A percentile compares a stretch with the other conserved stretches of the same genome.
These are phyloP conservation scores for Elsinoe australis DNA, from an alignment of 2,329 filamentous ascomycete species.

Conservation along the genomic window DNA sequence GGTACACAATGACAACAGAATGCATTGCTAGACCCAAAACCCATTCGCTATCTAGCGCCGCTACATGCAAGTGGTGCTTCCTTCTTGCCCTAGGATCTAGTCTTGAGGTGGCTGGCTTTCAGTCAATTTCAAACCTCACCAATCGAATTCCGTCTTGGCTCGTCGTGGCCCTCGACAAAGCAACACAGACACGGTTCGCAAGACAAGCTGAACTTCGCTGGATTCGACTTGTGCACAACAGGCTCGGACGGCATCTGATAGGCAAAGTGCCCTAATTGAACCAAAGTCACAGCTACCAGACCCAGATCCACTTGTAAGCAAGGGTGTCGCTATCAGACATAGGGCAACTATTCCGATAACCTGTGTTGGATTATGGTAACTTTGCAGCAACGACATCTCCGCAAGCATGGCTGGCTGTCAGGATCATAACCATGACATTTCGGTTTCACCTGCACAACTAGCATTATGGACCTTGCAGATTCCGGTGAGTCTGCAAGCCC, in stretches of 20 bases:
- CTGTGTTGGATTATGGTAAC: constrained; percentile 1
- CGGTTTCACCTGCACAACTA: constrained; percentile 11
- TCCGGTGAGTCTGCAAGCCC: constrained; percentile 9
- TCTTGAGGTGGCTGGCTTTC: constrained; percentile 4
- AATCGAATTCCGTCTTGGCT: constrained; percentile 13
- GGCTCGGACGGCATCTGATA: constrained; percentile 6
- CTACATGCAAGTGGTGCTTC: constrained; percentile 7
- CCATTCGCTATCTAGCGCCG: background rate
- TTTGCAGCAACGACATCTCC: too few species aligned
- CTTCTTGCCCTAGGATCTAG: constrained; percentile 13
- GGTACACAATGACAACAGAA: background rate
- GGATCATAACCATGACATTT: constrained; percentile 11
- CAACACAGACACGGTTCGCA: constrained; percentile 2
- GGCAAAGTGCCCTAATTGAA: background rate
- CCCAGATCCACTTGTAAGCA: too few species aligned
- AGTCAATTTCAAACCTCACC: constrained; percentile 4
- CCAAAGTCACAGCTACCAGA: too few species aligned
- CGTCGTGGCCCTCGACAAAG: background rate
- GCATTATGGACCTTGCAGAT: constrained; percentile 7
- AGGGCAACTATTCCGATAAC: background rate
- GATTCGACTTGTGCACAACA: constrained; percentile 2
- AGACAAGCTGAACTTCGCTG: background rate
- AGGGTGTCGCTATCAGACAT: too few species aligned
- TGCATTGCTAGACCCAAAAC: constrained; percentile 2
- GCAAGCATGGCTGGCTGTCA: too few species aligned